Evolutionary conservation across 1,139 yeast genomes (phyloP), one percentile per base, ranked within the genome.

Genomic region (Zygoascus hellenicus): DNA sequence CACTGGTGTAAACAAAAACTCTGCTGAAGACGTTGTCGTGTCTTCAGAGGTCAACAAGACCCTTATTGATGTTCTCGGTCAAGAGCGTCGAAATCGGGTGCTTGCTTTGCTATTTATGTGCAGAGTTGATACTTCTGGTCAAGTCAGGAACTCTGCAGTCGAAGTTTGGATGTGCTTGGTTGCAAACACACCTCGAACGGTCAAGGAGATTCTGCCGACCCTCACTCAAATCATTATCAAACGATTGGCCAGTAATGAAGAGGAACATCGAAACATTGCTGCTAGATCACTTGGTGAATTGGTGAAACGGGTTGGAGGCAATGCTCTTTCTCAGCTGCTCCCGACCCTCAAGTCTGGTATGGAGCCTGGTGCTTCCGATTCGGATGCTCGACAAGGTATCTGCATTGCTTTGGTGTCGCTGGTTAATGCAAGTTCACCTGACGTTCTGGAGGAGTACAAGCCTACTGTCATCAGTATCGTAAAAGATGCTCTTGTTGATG

Each of bases 111-210:
- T 94, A 56, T 94, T 90, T 65, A 81, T 94, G 42, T 89, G 97
- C 66, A 89, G 98, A 65, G 85, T 95, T 30, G 99, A 94, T 71
- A 79, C 82, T 43, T 80, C 94, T 42, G 88, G 88, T 58, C 75
- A 83, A 60, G 98, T 94, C 29, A 82, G 98, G 60, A 80, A 80
- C 56, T 87, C 95, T 38, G 82, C 97, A n/a, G 80, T 88, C 53
- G 97, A 92, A 59, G 90, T 94, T 46, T 94, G 99, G 99, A 90
- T 90, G 69, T 89, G 96, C 0, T 74, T 94, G 65, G 97, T 94
- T 48, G 85, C 95, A 48, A 92, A 92, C 64, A 92, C 98, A 33
- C 98, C 98, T 41, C 81, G 85, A 65, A 88, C 96, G n/a, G 84
- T 92, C 48, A 92, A 87, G 71, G 97, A 90, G 64, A 86, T 92